Base-by-base conservation (phyloP, 768 basidiomycete genomes). In the Tubosaeta brunneosetosa region DNA sequence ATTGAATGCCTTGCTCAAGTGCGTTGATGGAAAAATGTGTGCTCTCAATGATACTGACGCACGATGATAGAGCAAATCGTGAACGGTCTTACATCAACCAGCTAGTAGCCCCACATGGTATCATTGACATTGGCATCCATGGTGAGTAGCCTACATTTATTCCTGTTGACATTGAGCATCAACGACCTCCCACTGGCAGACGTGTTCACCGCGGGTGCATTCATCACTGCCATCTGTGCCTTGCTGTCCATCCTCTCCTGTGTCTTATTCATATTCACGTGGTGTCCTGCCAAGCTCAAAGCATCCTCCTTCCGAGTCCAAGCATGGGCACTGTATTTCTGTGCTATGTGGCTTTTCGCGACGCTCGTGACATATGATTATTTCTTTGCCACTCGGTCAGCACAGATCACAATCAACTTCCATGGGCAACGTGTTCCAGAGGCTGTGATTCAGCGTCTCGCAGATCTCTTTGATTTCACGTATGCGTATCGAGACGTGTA, bases 321-420 rank as follows among this genome's bases (percentile, higher is more conserved):
- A 59, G 70, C 64, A 40, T 53, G 59, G 53, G n/a, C 70, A 17
- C 68, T 81, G 54, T 64, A 67, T 33, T 75, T 81, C 60, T 68
- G 73, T 58, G 61, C 71, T 26, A 19, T 70, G 10, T 80, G 76
- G 76, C 67, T 84, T 38, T 70, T 85, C 48, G 77, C 72, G 29
- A 69, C 74, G 34, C 70, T 79, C 53, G 73, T 78, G n/a, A 69
- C 75, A 8, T 77, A 76, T 52, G 74, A 76, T 33, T 60, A 72
- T 55, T 74, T 74, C 67, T 74, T 76, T 55, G 74, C 74, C 19
- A 79, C 63, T 51, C 72, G 71, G 37, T 61, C 64, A n/a, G 78
- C 74, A n/a, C 64, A 70, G 49, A 71, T 83, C 50, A 58, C 66
- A 11, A 80, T 79, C 5, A 69, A 66, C 45, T 55, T 83, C 53